Conservation (phyloP, 768 basidiomycete genomes). For the Lactarius akahatsu region DNA sequence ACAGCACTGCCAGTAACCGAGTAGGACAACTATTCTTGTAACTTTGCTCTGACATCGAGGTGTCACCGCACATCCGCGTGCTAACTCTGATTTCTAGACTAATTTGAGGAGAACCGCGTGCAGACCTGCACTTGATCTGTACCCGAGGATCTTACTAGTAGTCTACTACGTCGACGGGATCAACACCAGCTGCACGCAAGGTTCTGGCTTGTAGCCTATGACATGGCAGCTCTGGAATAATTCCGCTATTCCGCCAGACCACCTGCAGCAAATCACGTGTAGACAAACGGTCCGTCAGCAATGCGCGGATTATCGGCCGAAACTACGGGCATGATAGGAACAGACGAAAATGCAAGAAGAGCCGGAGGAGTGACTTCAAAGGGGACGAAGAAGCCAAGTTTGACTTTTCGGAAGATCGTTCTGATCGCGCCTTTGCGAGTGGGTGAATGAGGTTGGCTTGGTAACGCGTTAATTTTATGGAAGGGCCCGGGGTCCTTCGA, state of each 20-base stretch:
- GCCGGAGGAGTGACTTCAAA: background rate
- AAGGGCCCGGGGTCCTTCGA: background rate
- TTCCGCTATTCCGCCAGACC: slow-evolving; percentile 8
- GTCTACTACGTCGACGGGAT: background rate
- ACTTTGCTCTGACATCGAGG: background rate
- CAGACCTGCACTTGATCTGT: background rate
- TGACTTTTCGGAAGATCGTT: slow-evolving; percentile 5
- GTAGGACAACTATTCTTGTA: background rate
- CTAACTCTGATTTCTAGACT: background rate
- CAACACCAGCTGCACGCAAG: slow-evolving; percentile 1
- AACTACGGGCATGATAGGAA: background rate
- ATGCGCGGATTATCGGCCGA: background rate
- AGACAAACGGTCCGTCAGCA: background rate
- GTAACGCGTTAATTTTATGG: slow-evolving; percentile 8
- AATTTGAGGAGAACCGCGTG: background rate
- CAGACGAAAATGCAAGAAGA: background rate
- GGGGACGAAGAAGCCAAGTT: slow-evolving; percentile 2
- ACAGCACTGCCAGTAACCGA: background rate
- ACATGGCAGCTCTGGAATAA: slow-evolving; percentile 18
- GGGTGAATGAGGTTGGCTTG: slow-evolving; percentile 9
- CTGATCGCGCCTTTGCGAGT: background rate
- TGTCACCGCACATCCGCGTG: background rate
- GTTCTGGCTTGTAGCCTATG: slow-evolving; percentile 2
- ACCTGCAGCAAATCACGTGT: background rate
- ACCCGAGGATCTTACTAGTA: slow-evolving; percentile 10